Percentiles rank a stretch among this genome's conserved stretches.
Evolutionary conservation across 2,329 filamentous ascomycete genomes (phyloP).

Genomic region (Venturia nashicola): DNA sequence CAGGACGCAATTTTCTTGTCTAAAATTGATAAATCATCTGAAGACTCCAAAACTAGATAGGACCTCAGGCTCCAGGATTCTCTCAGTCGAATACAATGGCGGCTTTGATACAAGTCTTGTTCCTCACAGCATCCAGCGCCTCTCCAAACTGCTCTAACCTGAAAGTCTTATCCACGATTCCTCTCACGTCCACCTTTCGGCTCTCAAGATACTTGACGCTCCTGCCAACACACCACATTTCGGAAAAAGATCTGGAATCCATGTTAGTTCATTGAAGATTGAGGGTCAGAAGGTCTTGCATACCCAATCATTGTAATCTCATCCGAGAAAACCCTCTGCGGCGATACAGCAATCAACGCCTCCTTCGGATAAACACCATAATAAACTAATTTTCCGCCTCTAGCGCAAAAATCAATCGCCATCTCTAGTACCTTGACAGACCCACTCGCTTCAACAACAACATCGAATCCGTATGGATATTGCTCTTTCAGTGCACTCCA

Average conservation of each 20-base stretch:
- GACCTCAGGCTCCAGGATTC: not conserved
- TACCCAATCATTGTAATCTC: slow-evolving; percentile 60
- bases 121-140: slow-evolving; percentile 57
- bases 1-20: not conserved
- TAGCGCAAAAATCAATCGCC: slow-evolving; percentile 57
- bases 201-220: slow-evolving; percentile 35
- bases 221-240: slow-evolving; percentile 37
- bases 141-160: slow-evolving; percentile 61
- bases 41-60: not conserved
- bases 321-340: slow-evolving; percentile 55
- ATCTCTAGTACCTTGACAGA: slow-evolving; percentile 57
- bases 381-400: slow-evolving; percentile 59
- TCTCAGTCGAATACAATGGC: slow-evolving; percentile 53
- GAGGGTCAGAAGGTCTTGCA: not conserved
- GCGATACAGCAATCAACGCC: slow-evolving; percentile 54
- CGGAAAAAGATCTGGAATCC: slow-evolving; percentile 45
- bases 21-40: not conserved
- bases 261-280: not conserved
- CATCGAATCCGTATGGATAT: slow-evolving; percentile 62
- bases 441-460: slow-evolving; percentile 60
- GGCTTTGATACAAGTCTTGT: slow-evolving; percentile 64
- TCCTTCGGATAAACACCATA: slow-evolving; percentile 57
- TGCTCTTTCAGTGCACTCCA: slow-evolving; percentile 50
- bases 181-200: slow-evolving; percentile 49
- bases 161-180: slow-evolving; percentile 63